Percentiles rank a stretch among this genome's conserved stretches.
Conservation (phyloP, 148 eudicot genomes). For the Salicornia ramosissima region DNA sequence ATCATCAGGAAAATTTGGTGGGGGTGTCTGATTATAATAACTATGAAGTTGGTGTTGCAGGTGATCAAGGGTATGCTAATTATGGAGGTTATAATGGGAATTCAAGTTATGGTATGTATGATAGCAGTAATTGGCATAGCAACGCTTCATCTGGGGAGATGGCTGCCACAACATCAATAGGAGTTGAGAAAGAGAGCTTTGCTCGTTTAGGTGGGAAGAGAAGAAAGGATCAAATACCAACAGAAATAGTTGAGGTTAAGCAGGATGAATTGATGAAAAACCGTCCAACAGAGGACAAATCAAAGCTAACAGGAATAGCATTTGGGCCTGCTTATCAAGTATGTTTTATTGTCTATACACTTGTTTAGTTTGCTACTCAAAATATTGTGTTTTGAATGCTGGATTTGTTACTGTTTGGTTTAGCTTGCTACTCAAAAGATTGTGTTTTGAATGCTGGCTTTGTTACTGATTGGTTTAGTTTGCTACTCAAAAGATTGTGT, state of each 20-base stretch:
- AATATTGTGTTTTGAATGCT: slow-evolving; percentile 5
- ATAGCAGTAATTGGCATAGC: slow-evolving; percentile 25
- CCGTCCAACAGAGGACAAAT: slow-evolving; percentile 74
- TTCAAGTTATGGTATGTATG: slow-evolving; percentile 20
- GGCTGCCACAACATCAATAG: slow-evolving; percentile 28
- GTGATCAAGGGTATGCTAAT: slow-evolving; percentile 22
- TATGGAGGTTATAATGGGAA: slow-evolving; percentile 21
- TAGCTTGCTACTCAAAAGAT: background rate
- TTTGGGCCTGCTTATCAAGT: slow-evolving; percentile 95
- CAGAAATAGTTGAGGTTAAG: slow-evolving; percentile 75
- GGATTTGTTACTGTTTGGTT: too few species aligned
- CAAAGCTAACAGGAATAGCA: slow-evolving; percentile 69
- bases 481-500: background rate
- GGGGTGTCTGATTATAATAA: slow-evolving; percentile 19
- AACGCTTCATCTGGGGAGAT: slow-evolving; percentile 38
- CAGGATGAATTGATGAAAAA: slow-evolving; percentile 94
- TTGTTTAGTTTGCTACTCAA: background rate
- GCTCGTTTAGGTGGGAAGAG: slow-evolving; percentile 55
- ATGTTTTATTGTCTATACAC: slow-evolving; percentile 2
- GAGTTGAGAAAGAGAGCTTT: slow-evolving; percentile 36
- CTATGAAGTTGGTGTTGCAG: slow-evolving; percentile 21
- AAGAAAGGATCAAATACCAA: slow-evolving; percentile 56
- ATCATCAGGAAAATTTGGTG: slow-evolving; percentile 18
- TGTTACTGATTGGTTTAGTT: too few species aligned
- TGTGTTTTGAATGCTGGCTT: too few species aligned